Conservation (phyloP, 768 basidiomycete genomes). For the Mycena galopus region DNA sequence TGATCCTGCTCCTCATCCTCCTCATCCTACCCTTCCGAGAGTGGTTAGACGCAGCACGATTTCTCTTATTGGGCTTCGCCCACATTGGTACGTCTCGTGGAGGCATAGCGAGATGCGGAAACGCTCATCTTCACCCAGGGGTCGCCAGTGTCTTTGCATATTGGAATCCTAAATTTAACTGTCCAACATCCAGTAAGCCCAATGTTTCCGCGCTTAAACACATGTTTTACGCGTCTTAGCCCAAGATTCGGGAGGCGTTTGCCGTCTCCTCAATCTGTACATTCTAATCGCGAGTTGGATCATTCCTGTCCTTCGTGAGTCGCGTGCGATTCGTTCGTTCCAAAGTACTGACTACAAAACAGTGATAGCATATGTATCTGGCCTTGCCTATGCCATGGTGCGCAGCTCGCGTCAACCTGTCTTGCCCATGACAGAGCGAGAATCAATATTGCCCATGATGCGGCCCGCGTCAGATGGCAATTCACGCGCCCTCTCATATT, state of each 20-base stretch:
- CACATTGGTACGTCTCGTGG: conserved; percentile 56
- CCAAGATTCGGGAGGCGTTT: conserved; percentile 57
- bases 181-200: conserved; percentile 56
- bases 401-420: conserved; percentile 44
- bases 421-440: conserved; percentile 31
- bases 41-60: conserved; percentile 68
- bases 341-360: conserved; percentile 14
- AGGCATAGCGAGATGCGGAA: background rate
- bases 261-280: conserved; percentile 61
- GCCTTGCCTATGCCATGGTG: conserved; percentile 54
- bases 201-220: background rate
- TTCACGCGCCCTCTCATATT: conserved; percentile 19
- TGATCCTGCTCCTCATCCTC: conserved; percentile 51
- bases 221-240: conserved; percentile 41
- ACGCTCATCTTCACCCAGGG: conserved; percentile 45
- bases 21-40: conserved; percentile 53
- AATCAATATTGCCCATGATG: conserved; percentile 35
- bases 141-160: conserved; percentile 57
- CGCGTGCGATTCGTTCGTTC: background rate
- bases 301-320: conserved; percentile 64
- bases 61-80: conserved; percentile 57
- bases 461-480: conserved; percentile 7
- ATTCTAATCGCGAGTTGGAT: conserved; percentile 68
- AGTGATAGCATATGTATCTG: conserved; percentile 61
- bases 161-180: conserved; percentile 58